Base-by-base conservation (phyloP, 2,329 filamentous ascomycete species). In the Pseudogymnoascus sp. region DNA sequence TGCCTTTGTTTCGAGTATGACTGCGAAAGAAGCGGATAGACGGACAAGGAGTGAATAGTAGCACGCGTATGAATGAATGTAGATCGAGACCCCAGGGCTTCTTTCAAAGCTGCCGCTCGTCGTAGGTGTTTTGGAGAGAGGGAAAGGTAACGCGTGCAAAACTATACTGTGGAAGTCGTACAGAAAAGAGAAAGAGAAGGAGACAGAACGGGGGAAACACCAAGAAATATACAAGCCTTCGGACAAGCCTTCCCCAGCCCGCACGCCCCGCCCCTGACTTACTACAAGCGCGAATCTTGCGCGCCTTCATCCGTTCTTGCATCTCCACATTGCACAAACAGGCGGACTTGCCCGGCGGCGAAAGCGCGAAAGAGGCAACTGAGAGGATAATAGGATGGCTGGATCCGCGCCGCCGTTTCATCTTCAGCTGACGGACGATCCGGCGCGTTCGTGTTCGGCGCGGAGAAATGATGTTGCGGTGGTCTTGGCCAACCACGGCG, bases 51-150 rank as follows among this genome's bases (percentile, higher is more conserved):
- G 44, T 50, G 44, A 50, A 50, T 50, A n/a, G 44, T 23, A 50
- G 4, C 21, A 10, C 26, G 21, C 23, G 19, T 42, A 44, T 23
- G 40, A 23, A 44, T 44, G 44, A 50, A 50, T 50, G 44, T 21
- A 50, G 21, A 50, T 50, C 44, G 21, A 50, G 44, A 50, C 44
- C 44, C 44, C 44, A 50, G 44, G 44, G 44, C 44, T 50, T 50
- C 44, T 50, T 26, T 50, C 44, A 50, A 50, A 50, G 44, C 44
- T 26, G 44, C 44, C 44, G 44, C 44, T 50, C 44, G 44, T 50
- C 17, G 15, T 15, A 17, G 5, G 21, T 50, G 13, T 7, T 50
- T 50, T 11, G 44, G 42, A 23, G 44, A n/a, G 44, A n/a, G 17
- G 15, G 9, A 50, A 29, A n/a, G 4, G 42, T 15, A 21, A 23